These are phyloP conservation scores for Pestalotiopsis sp. DNA, from an alignment of 2,329 filamentous ascomycete species.

Conservation along the genomic window DNA sequence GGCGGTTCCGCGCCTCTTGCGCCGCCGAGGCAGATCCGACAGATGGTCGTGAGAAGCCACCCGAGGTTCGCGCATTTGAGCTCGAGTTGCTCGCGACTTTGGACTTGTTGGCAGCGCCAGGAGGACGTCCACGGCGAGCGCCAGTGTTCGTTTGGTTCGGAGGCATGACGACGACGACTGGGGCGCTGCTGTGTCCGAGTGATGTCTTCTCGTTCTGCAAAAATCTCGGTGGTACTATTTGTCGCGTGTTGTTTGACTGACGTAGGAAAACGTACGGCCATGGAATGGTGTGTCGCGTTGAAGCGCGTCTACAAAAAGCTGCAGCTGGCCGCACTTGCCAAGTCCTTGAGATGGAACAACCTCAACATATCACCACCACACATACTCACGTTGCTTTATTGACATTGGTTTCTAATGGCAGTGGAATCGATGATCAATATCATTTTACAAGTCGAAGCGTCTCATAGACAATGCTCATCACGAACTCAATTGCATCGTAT, in stretches of 20 bases:
- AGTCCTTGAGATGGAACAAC: neutral
- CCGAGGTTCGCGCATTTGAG: constrained; percentile 15
- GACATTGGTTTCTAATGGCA: neutral
- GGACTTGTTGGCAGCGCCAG: constrained; percentile 18
- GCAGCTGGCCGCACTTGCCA: neutral
- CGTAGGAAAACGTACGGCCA: neutral
- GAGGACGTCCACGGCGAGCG: constrained; percentile 37
- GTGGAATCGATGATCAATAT: neutral
- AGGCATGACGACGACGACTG: constrained; percentile 36
- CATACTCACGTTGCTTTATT: neutral
- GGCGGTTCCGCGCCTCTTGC: neutral
- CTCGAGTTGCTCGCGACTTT: constrained; percentile 17
- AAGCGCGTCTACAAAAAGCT: neutral
- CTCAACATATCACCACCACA: neutral
- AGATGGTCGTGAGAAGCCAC: neutral
- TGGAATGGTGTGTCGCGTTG: neutral
- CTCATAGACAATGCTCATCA: neutral
- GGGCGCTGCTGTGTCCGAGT: neutral
- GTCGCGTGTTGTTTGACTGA: neutral
- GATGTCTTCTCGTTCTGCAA: neutral
- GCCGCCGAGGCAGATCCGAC: neutral
- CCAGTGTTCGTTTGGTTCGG: constrained; percentile 38
- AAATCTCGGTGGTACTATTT: neutral
- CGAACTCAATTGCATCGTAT: constrained; percentile 2
- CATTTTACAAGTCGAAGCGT: neutral